Conservation (phyloP, 345 rosid species). For the Viola odorata region DNA sequence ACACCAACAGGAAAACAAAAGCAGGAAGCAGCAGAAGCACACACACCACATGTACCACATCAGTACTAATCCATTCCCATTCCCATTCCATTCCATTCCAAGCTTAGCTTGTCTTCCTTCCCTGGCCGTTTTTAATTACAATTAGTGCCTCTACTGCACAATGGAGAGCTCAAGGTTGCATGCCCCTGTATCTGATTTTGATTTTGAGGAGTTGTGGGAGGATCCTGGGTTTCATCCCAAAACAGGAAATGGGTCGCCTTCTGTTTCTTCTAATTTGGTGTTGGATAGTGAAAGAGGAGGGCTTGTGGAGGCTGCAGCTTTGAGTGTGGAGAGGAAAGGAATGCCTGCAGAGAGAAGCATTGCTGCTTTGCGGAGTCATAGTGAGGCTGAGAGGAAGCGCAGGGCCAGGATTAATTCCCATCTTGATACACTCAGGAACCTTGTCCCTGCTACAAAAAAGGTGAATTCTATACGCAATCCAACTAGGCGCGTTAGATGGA, state of each 20-base stretch:
- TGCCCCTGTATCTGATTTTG: conserved; percentile 7
- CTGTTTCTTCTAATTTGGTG: conserved; percentile 32
- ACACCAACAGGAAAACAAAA: neutral
- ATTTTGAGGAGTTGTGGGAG: neutral
- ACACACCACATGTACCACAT: neutral
- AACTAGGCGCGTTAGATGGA: too few species aligned
- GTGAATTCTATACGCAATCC: conserved; percentile 16
- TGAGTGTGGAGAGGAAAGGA: conserved; percentile 39
- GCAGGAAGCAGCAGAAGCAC: neutral
- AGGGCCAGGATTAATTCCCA: conserved; percentile 75
- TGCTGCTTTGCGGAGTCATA: conserved; percentile 59
- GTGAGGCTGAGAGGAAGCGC: conserved; percentile 74
- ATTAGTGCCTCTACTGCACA: too few species aligned
- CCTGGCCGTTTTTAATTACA: neutral
- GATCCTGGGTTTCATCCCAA: conserved; percentile 6
- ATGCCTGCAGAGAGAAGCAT: conserved; percentile 42
- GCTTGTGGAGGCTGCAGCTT: conserved; percentile 47
- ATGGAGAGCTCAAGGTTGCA: neutral
- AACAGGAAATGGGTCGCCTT: conserved; percentile 7
- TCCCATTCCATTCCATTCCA: neutral
- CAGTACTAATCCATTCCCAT: neutral
- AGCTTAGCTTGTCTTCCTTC: neutral
- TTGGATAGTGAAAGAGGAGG: conserved; percentile 47
- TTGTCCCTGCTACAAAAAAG: conserved; percentile 55
- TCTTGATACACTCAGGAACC: conserved; percentile 52